Conservation (phyloP, 2,329 filamentous ascomycete genomes). For the Fusarium floridanum region DNA sequence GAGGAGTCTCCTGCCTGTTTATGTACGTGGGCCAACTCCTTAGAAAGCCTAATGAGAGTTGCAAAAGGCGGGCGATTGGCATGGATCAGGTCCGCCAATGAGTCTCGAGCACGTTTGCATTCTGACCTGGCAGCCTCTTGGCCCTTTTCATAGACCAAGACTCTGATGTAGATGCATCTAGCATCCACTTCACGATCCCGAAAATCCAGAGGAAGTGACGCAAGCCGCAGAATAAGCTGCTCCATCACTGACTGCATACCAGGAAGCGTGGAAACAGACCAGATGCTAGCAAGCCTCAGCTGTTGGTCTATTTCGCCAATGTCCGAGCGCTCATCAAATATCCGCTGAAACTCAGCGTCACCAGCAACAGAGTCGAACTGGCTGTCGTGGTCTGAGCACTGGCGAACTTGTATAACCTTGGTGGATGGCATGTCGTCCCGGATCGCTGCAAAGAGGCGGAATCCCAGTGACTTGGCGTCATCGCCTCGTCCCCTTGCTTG, state of each 20-base stretch:
- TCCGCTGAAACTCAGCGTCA: not conserved
- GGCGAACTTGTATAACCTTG: not conserved
- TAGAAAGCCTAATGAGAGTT: not conserved
- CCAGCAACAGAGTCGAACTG: accelerated
- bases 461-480: not conserved
- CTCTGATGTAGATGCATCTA: not conserved
- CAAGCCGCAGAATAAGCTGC: not conserved
- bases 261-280: not conserved
- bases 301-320: not conserved
- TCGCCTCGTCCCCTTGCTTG: not conserved
- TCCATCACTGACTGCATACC: not conserved
- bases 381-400: not conserved
- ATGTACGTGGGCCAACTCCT: not conserved
- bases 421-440: not conserved
- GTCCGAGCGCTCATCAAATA: not conserved
- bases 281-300: not conserved
- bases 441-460: not conserved
- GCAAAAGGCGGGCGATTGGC: not conserved
- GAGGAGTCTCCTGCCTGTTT: not conserved
- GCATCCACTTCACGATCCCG: not conserved
- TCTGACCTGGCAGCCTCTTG: not conserved
- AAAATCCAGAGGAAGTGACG: not conserved
- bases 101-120: not conserved
- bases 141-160: not conserved
- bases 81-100: not conserved